Evolutionary conservation across 352 stramenopile species (phyloP).

Genomic region (Phytophthora europaea): DNA sequence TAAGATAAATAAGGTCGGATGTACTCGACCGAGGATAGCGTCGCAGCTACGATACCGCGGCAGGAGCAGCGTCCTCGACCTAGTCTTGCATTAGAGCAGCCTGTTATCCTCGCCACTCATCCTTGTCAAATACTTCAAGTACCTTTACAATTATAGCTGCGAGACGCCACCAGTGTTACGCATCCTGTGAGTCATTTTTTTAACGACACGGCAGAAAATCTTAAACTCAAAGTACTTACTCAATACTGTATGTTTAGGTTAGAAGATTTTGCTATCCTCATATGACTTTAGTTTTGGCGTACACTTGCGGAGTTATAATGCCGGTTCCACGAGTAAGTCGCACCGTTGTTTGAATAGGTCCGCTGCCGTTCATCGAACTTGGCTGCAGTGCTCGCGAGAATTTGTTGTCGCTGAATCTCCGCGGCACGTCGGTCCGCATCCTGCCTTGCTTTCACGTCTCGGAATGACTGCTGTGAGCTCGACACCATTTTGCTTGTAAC

Average conservation of each 20-base stretch:
- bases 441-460: conserved; percentile 22
- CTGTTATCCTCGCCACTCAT: neutral
- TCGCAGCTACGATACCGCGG: neutral
- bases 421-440: conserved; percentile 23
- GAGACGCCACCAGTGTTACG: no score
- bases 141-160: neutral
- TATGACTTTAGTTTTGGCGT: neutral
- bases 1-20: neutral
- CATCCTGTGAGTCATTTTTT: no score
- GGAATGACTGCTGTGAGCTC: conserved; percentile 6
- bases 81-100: neutral
- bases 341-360: conserved; percentile 30
- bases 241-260: neutral
- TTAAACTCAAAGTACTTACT: neutral
- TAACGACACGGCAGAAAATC: neutral
- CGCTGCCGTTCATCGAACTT: conserved; percentile 21
- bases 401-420: conserved; percentile 17
- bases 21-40: neutral
- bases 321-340: conserved; percentile 18
- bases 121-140: neutral
- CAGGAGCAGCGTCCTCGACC: neutral
- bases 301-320: neutral
- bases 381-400: conserved; percentile 4
- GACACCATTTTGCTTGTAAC: conserved; percentile 17
- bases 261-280: neutral